Evolutionary conservation across 225 moss, liverwort and hornwort genomes (phyloP).

Genomic region (Marchantia polymorpha): DNA sequence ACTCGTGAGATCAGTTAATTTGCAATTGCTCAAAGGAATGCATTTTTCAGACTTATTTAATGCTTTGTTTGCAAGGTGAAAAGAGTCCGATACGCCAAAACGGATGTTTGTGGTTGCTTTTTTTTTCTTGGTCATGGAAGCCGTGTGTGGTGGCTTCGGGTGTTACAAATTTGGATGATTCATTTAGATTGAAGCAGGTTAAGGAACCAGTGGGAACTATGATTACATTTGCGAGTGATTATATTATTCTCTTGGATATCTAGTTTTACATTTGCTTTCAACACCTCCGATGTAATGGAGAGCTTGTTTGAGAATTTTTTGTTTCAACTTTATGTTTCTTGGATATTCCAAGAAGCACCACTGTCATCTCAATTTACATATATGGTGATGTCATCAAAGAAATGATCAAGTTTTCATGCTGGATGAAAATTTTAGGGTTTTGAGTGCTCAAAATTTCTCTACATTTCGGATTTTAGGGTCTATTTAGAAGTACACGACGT

Average conservation of each 20-base stretch:
- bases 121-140: neutral
- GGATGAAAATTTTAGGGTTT: too few relatives aligned
- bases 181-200: neutral
- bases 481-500: too few relatives aligned
- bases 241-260: too few relatives aligned
- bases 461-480: too few relatives aligned
- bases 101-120: neutral
- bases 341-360: neutral
- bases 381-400: neutral
- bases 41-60: neutral
- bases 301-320: neutral
- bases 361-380: neutral
- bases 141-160: neutral
- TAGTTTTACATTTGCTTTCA: neutral
- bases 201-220: neutral
- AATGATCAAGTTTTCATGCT: neutral
- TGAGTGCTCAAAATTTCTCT: too few relatives aligned
- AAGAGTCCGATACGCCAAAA: neutral
- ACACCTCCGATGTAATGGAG: neutral
- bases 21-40: neutral
- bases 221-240: neutral
- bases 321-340: neutral
- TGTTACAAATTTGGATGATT: neutral
- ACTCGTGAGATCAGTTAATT: constrained; percentile 1
- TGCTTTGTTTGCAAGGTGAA: neutral